phyloP scores from a whole-genome alignment of 345 rosid species.

The Syzygium grande region DNA sequence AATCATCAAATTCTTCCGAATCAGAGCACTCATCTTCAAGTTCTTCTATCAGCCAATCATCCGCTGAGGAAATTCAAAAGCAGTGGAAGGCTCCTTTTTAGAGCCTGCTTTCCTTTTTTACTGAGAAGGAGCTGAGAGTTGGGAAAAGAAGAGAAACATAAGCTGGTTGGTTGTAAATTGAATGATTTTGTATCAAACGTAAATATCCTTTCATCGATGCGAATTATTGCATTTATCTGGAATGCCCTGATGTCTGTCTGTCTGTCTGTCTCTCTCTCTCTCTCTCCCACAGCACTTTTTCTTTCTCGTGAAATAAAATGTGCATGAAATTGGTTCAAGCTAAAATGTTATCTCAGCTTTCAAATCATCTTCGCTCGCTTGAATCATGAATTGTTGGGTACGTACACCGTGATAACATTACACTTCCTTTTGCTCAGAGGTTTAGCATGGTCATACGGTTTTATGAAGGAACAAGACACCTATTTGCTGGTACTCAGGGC shows the following conservation, averaged over 20 bases:
- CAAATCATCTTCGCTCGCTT: not conserved
- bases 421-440: not conserved
- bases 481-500: not conserved
- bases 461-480: not conserved
- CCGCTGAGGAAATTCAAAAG: conserved; percentile 49
- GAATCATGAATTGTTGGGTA: not conserved
- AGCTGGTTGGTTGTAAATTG: not conserved
- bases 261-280: not conserved
- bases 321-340: not conserved
- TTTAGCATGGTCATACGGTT: not conserved
- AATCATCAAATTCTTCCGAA: conserved; percentile 4
- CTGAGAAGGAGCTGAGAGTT: not conserved
- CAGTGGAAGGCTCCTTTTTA: conserved; percentile 19
- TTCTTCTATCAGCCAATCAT: conserved; percentile 20
- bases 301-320: not conserved
- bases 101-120: not conserved
- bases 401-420: not conserved
- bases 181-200: not conserved
- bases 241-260: not conserved
- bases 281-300: not conserved
- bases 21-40: conserved; percentile 9
- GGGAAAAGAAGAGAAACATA: not conserved
- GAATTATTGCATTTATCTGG: not conserved
- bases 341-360: not conserved
- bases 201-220: not conserved